A percentile compares a stretch with the other conserved stretches of the same genome.
phyloP scores from a whole-genome alignment of 148 eudicot genomes.

The Silene conica region DNA sequence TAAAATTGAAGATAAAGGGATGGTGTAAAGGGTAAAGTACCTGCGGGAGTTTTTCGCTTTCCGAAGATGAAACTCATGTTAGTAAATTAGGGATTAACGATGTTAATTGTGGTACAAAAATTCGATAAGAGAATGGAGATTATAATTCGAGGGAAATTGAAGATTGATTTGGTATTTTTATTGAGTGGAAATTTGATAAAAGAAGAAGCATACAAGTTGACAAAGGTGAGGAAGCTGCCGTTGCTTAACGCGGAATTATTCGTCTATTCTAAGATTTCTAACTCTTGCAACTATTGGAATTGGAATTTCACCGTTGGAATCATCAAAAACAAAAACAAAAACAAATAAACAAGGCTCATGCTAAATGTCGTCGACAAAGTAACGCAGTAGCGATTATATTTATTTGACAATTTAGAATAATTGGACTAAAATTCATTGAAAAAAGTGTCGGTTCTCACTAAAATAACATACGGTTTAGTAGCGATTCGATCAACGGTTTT shows the following conservation, averaged over 20 bases:
- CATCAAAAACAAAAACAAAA: too few relatives aligned
- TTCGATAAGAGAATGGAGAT: neutral
- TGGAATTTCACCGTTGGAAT: neutral
- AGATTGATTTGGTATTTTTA: neutral
- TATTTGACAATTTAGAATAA: too few relatives aligned
- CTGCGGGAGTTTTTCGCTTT: conserved; percentile 88
- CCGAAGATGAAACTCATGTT: conserved; percentile 88
- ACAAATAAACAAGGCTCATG: too few relatives aligned
- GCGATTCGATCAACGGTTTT: too few relatives aligned
- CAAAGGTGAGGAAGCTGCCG: conserved; percentile 9
- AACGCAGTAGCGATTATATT: too few relatives aligned
- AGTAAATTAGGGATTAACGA: neutral
- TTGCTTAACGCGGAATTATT: conserved; percentile 13
- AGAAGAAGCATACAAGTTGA: neutral
- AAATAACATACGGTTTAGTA: too few relatives aligned
- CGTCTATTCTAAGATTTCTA: neutral
- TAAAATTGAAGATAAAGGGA: neutral
- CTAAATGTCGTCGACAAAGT: too few relatives aligned
- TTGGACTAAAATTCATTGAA: too few relatives aligned
- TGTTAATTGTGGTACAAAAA: neutral
- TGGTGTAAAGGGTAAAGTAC: conserved; percentile 23
- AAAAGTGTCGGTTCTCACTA: too few relatives aligned
- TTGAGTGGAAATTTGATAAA: neutral
- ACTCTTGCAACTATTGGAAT: too few relatives aligned
- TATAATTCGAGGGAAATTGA: neutral